Conservation (phyloP, 192 early-diverging fungal genomes). For the Mortierella hygrophila region DNA sequence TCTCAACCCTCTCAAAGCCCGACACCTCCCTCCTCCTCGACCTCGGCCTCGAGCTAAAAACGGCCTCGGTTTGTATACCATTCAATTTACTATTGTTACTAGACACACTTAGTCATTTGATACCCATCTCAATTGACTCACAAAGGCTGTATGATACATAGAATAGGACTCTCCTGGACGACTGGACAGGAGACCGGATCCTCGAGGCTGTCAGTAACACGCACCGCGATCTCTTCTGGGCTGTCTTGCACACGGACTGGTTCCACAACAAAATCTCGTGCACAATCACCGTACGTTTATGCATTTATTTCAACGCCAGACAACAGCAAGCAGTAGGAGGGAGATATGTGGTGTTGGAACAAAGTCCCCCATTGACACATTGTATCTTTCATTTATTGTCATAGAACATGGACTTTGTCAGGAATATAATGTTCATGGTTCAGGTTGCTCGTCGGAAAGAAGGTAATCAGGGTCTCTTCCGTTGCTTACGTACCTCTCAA, state of each 20-base stretch:
- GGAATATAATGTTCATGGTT: constrained; percentile 25
- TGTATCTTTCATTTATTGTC: background rate
- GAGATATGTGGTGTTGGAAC: background rate
- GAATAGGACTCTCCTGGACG: constrained; percentile 10
- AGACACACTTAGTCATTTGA: background rate
- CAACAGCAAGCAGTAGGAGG: background rate
- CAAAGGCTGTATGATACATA: background rate
- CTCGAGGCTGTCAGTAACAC: constrained; percentile 21
- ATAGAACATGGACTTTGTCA: constrained; percentile 29
- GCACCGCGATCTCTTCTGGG: constrained; percentile 28
- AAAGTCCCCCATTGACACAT: background rate
- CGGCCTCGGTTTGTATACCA: constrained; percentile 1
- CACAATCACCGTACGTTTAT: constrained; percentile 14
- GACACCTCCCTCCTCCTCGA: constrained; percentile 36
- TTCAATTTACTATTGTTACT: background rate
- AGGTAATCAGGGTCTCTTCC: constrained; percentile 6
- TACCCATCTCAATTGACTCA: background rate
- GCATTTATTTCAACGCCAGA: background rate
- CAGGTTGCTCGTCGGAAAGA: constrained; percentile 25
- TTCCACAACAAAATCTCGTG: background rate
- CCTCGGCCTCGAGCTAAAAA: constrained; percentile 23
- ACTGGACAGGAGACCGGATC: constrained; percentile 30
- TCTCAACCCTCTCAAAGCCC: background rate
- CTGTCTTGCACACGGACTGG: constrained; percentile 25
- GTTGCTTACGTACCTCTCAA: background rate